phyloP scores from a whole-genome alignment of 163 green algal species.

The Trebouxiophyceae sp. region DNA sequence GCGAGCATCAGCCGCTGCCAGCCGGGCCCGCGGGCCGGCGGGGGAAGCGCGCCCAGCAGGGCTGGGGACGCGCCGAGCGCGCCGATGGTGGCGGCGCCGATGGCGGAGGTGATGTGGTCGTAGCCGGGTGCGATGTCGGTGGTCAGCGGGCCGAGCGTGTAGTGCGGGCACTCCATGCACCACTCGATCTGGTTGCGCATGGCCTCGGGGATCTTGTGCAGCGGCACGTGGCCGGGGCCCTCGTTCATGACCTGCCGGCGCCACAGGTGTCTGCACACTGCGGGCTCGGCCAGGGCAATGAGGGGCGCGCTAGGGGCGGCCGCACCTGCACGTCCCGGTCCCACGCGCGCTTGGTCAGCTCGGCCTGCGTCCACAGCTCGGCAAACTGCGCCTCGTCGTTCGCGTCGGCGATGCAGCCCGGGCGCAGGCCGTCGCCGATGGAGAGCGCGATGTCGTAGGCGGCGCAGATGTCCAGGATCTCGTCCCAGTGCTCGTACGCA shows the following conservation, averaged over 20 bases:
- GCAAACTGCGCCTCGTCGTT: slow-evolving; percentile 95
- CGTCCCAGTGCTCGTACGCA: slow-evolving; percentile 95
- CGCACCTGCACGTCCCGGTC: slow-evolving; percentile 83
- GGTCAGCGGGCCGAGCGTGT: slow-evolving; percentile 85
- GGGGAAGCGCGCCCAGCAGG: no score
- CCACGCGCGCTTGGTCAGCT: slow-evolving; percentile 88
- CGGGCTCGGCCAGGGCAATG: not conserved
- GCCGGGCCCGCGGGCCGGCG: not conserved
- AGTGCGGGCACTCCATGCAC: slow-evolving; percentile 87
- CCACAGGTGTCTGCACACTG: not conserved
- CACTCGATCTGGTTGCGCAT: slow-evolving; percentile 95
- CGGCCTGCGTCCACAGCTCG: slow-evolving; percentile 90
- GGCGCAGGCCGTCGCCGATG: slow-evolving; percentile 85
- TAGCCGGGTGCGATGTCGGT: slow-evolving; percentile 94
- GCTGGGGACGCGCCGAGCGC: slow-evolving; percentile 36
- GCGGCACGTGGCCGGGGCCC: slow-evolving; percentile 85
- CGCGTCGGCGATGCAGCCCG: slow-evolving; percentile 84
- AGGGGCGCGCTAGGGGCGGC: not conserved
- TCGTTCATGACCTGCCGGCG: slow-evolving; percentile 89
- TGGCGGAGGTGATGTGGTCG: slow-evolving; percentile 95
- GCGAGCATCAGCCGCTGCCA: not conserved
- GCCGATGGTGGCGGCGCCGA: slow-evolving; percentile 88
- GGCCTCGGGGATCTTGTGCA: slow-evolving; percentile 96
- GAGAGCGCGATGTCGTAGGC: slow-evolving; percentile 83
- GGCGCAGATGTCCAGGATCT: slow-evolving; percentile 93